Percentiles rank a stretch among this genome's conserved stretches.
Evolutionary conservation across 208 protist genomes (phyloP).

Genomic region (Wallacemonas sp.): DNA sequence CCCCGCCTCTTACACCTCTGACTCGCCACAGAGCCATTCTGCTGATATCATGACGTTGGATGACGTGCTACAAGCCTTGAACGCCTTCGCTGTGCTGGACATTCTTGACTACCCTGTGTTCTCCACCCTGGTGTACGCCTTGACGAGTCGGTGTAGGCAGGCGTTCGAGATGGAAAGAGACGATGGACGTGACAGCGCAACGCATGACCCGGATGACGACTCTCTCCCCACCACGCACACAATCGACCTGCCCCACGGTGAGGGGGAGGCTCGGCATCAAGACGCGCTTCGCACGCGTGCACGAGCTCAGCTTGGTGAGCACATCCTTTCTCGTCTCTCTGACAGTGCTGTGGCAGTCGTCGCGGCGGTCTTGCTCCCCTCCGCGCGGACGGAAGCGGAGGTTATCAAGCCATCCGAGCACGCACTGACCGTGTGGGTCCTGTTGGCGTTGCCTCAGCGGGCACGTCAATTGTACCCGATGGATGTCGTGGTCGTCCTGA

Average conservation of each 20-base stretch:
- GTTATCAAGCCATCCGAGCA: no score
- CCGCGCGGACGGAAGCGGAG: background rate
- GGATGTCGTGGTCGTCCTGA: slow-evolving; percentile 65
- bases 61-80: slow-evolving; percentile 53
- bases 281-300: background rate
- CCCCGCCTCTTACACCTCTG: no score
- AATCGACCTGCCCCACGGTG: background rate
- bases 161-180: background rate
- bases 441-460: slow-evolving; percentile 34
- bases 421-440: slow-evolving; percentile 58
- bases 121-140: slow-evolving; percentile 46
- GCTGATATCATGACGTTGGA: slow-evolving; percentile 4
- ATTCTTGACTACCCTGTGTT: slow-evolving; percentile 58
- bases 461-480: slow-evolving; percentile 67
- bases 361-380: slow-evolving; percentile 28
- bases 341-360: slow-evolving; percentile 67
- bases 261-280: background rate
- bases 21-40: background rate
- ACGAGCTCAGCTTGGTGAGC: slow-evolving; percentile 18
- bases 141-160: slow-evolving; percentile 33
- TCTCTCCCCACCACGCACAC: background rate
- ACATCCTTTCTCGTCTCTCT: slow-evolving; percentile 35
- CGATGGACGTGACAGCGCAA: background rate
- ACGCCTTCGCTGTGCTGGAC: slow-evolving; percentile 79
- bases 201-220: background rate